A percentile compares a stretch with the other conserved stretches of the same genome.
Conservation (phyloP, 345 rosid genomes). For the Combretum micranthum region DNA sequence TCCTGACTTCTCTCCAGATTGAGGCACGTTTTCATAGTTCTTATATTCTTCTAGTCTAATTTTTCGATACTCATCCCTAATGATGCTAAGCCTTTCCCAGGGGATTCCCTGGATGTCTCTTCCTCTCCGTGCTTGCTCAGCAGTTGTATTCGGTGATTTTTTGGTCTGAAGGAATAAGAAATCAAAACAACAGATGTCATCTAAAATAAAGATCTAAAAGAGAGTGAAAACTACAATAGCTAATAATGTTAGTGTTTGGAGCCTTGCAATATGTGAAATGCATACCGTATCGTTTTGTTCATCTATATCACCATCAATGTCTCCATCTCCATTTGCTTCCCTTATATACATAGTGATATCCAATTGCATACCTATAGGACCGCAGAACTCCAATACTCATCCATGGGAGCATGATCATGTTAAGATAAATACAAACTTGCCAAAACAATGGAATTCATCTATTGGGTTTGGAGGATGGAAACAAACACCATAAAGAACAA, state of each 20-base stretch:
- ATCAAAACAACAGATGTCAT: background rate
- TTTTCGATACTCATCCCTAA: slow-evolving; percentile 74
- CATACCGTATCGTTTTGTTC: slow-evolving; percentile 49
- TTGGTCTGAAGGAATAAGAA: slow-evolving; percentile 30
- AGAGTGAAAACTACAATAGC: too few species aligned
- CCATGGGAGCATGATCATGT: too few species aligned
- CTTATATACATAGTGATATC: too few species aligned
- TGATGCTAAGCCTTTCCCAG: slow-evolving; percentile 82
- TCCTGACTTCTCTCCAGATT: slow-evolving; percentile 56
- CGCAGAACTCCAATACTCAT: too few species aligned
- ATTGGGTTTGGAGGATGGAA: too few species aligned
- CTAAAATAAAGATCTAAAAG: too few species aligned
- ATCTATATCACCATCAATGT: slow-evolving; percentile 56
- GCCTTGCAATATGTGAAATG: slow-evolving; percentile 5
- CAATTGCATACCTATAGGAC: too few species aligned
- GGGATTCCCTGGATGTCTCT: slow-evolving; percentile 97
- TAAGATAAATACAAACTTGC: too few species aligned
- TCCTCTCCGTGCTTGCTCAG: too few species aligned
- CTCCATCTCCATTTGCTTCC: slow-evolving; percentile 60
- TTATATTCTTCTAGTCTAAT: slow-evolving; percentile 90
- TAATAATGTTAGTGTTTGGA: too few species aligned
- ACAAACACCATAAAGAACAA: too few species aligned
- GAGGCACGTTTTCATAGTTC: slow-evolving; percentile 79
- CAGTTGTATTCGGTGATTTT: slow-evolving; percentile 55
- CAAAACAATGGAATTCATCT: too few species aligned